Base-by-base conservation (phyloP, 2,329 filamentous ascomycete species). In the Cladobotryum protrusum region DNA sequence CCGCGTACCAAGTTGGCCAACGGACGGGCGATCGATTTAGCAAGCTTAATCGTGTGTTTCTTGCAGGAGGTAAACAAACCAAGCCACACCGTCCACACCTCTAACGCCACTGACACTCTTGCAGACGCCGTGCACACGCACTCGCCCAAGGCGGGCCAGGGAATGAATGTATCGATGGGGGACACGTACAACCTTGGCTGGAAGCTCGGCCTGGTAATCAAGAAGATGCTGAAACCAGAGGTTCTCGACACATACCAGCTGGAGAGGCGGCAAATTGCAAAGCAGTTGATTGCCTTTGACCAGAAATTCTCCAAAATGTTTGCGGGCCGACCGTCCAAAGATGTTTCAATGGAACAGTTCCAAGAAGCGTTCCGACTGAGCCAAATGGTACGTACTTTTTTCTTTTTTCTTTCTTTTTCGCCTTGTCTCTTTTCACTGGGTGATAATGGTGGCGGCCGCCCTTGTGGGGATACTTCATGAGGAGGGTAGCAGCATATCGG, bases 111-210 rank as follows among this genome's bases (percentile, higher is more conserved):
- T 17, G 40, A 52, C 55, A 55, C 48, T 51, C 39, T 20, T 45
- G 61, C 39, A 48, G 84, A 82, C 63, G 83, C 76, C 1, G 75
- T 79, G 1, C 70, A 78, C 61, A 72, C 75, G 8, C 62, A 72
- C 75, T 15, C 71, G 44, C 82, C 82, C 15, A 86, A 86, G 59
- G 82, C 81, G 1, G 82, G 82, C 2, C 83, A 86, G 59, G 84
- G 85, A 9, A 87, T 87, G 83, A 88, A 88, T 57, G 78, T 86
- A 3, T 79, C 74, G 19, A 85, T 88, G 79, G 82, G 86, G 57
- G 84, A 88, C 61, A 45, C 59, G 2, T 61, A 57, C 60, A 81
- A 81, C 50, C 72, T 81, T 0, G 77, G 75, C 0, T 81, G 77
- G 78, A 81, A 81, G 59, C 59, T 82, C 1, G 75, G 71, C 0